Base-by-base conservation (phyloP, 345 rosid species). In the Euphorbia tirucalli region DNA sequence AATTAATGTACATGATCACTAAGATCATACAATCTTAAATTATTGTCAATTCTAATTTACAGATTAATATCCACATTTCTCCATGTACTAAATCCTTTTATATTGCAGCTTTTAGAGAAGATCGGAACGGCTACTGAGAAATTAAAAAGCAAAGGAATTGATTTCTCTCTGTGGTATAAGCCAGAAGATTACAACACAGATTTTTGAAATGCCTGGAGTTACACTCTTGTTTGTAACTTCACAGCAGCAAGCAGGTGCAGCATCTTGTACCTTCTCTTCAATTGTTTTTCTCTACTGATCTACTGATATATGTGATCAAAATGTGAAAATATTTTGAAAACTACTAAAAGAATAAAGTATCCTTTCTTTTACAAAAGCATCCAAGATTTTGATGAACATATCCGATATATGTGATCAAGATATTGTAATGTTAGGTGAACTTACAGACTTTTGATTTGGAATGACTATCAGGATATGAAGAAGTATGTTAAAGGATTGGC, bases 101-200 rank as follows among this genome's bases (percentile, higher is more conserved):
- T 54, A 27, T 71, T 86, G 82, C 85, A 94, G 98, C 95, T 92
- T 61, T 73, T 92, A 80, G 93, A 89, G 66, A 87, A 78, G 75
- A 89, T 92, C 28, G 87, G 85, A 25, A 92, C 96, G 0, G 90
- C 95, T 7, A 94, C 98, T 4, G 92, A 90, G 84, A 81, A 83
- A 54, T 81, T 92, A 76, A 92, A 90, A 83, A 73, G 65, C 49
- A 87, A 92, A 84, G 96, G 96, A 82, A 84, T 87, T 3, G 93
- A 94, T 82, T 94, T 92, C 81, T 92, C 97, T 8, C 66, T 80
- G 50, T 90, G 98, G 98, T 92, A 78, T 82, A 89, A 94, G 82
- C 98, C 97, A 0, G 91, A 87, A 66, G 85, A 88, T 71, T 94
- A 94, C 77, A 80, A 27, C 30, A 88, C 93, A 8, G 89, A 87